These are phyloP conservation scores for Botrytis aclada DNA, from an alignment of 2,329 filamentous ascomycete species.

Conservation along the genomic window DNA sequence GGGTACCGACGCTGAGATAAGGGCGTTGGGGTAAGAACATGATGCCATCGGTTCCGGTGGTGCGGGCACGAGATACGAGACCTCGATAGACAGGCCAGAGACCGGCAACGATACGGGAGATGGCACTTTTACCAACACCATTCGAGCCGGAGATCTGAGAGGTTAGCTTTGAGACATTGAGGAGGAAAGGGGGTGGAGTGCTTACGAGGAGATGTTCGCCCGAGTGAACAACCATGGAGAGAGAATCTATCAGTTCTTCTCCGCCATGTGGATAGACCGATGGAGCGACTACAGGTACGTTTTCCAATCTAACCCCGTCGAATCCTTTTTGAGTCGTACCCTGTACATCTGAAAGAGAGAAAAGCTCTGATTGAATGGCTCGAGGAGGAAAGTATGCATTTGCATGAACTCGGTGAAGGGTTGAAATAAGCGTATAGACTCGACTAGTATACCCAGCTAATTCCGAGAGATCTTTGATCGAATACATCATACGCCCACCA, in stretches of 20 bases:
- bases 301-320: constrained; percentile 87
- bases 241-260: constrained; percentile 82
- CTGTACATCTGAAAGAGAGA: constrained; percentile 85
- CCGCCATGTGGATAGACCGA: constrained; percentile 84
- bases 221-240: constrained; percentile 84
- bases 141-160: constrained; percentile 82
- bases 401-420: constrained; percentile 88
- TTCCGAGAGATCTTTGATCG: constrained; percentile 95
- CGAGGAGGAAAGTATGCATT: constrained; percentile 74
- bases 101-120: constrained; percentile 82
- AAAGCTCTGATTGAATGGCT: constrained; percentile 71
- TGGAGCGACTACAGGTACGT: constrained; percentile 89
- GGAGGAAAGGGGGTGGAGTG: not conserved
- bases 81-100: constrained; percentile 96
- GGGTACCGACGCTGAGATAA: constrained; percentile 86
- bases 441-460: constrained; percentile 93
- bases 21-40: constrained; percentile 97
- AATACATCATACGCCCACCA: constrained; percentile 98
- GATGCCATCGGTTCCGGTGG: constrained; percentile 80
- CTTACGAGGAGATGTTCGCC: constrained; percentile 81
- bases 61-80: constrained; percentile 81
- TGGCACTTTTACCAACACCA: constrained; percentile 88
- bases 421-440: constrained; percentile 93
- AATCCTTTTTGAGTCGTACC: constrained; percentile 94
- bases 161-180: constrained; percentile 16